Base-by-base conservation (phyloP, 2,329 filamentous ascomycete genomes). In the Mollisiaceae sp. region DNA sequence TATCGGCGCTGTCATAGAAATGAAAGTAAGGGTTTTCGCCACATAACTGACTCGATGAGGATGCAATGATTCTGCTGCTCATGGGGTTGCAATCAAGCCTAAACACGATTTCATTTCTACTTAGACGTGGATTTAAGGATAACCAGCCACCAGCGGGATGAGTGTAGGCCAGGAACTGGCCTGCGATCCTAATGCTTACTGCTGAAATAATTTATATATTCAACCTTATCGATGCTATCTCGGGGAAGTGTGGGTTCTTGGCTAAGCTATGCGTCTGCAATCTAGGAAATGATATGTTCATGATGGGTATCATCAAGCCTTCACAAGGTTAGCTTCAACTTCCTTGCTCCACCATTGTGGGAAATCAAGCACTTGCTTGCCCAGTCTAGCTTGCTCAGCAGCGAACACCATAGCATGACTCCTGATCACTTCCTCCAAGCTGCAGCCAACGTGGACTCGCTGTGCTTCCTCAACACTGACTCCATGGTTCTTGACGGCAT, bases 401-500 rank as follows among this genome's bases (percentile, higher is more conserved):
- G 93, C 94, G 81, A 97, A 99, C 0, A 97, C 94, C 79, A 95
- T 86, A 1, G 91, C 94, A 79, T 98, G 95, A 74, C 93, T 97
- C 58, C 91, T 84, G n/a, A 98, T 84, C 1, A 91, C 87, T 75
- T 98, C 95, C 64, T 97, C 92, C 8, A 97, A 79, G 14, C 90
- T 91, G 78, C 92, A 97, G 0, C 93, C 93, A 32, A 98, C 82
- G 75, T 89, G 87, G 73, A 88, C 82, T 64, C 83, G 82, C 82
- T 98, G 94, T 1, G 94, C 94, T 67, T 85, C 84, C 47, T 84
- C 80, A 0, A 91, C 89, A 35, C 81, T 78, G 86, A 89, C 87
- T 0, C 83, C 85, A 65, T 87, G 82, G 67, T 89, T 90, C 77
- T 93, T 91, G 54, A 97, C 93, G 4, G 86, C 87, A 73, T 93